Conservation (phyloP, 1,139 yeast species). For the Blastobotrys apis region DNA sequence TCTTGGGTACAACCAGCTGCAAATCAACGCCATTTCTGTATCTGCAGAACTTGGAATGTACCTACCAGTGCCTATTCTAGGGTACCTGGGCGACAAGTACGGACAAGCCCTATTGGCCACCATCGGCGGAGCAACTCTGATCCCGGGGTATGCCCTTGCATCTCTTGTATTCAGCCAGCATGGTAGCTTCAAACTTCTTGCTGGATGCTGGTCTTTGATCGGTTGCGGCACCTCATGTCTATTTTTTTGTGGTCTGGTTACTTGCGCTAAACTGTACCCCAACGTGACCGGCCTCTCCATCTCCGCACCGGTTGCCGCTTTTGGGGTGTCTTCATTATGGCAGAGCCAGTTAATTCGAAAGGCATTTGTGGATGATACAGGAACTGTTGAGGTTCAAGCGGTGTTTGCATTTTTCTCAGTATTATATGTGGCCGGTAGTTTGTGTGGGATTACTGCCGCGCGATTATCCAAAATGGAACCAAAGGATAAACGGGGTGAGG, state of each 20-base stretch:
- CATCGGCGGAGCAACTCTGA: slow-evolving; percentile 57
- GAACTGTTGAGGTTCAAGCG: slow-evolving; percentile 37
- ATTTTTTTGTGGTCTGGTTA: slow-evolving; percentile 70
- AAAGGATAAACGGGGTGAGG: slow-evolving; percentile 12
- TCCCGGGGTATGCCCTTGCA: slow-evolving; percentile 67
- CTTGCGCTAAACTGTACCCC: slow-evolving; percentile 82
- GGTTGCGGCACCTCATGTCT: slow-evolving; percentile 81
- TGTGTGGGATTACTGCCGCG: slow-evolving; percentile 29
- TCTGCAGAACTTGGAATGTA: slow-evolving; percentile 79
- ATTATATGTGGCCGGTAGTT: slow-evolving; percentile 34
- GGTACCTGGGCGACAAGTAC: slow-evolving; percentile 76
- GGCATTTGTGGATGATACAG: slow-evolving; percentile 36
- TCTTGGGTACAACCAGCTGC: slow-evolving; percentile 59
- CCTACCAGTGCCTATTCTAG: slow-evolving; percentile 75
- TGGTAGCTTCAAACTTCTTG: slow-evolving; percentile 18
- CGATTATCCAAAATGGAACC: slow-evolving; percentile 22
- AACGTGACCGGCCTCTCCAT: slow-evolving; percentile 72
- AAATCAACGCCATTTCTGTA: slow-evolving; percentile 75
- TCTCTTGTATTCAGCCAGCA: slow-evolving; percentile 27
- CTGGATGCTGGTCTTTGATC: slow-evolving; percentile 47
- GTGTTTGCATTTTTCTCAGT: slow-evolving; percentile 58
- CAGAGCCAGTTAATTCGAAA: slow-evolving; percentile 37
- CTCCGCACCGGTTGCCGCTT: slow-evolving; percentile 81
- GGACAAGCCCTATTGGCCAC: slow-evolving; percentile 76
- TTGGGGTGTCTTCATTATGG: slow-evolving; percentile 72